Evolutionary conservation across 1,284 basidiomycete genomes (phyloP), one percentile per base, ranked within the genome.

Genomic region (Melampsora americana): DNA sequence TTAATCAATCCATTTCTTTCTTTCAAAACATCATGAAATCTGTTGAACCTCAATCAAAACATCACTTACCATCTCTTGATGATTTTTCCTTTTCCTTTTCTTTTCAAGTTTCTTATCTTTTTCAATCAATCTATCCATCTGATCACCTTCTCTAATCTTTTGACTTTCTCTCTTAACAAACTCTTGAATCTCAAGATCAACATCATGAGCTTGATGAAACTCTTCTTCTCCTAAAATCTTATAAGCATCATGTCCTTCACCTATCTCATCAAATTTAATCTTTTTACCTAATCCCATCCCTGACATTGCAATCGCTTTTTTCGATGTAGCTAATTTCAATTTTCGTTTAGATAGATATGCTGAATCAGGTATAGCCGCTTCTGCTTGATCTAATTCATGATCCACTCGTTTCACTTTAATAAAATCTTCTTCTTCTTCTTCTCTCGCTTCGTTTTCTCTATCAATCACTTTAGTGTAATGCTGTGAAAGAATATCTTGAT

Each of bases 391-490:
- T 20, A 95, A 85, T 23, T 89, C 90, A 83, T 99, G 95, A 82
- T 98, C 88, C 0, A 89, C 89, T 9, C 95, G 90, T 82, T 93
- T 93, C 78, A 99, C 88, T 0, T 92, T 95, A 82, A 99, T 92
- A 81, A 98, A 95, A 77, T 96, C 95, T 79, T 89, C 89, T 5
- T 90, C 90, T 18, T 86, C 88, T 32, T 87, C 87, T 26, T 77
- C 78, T 39, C 81, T 86, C 0, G 81, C 83, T 30, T 82, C 87
- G 35, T 82, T 84, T 61, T 83, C 82, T 76, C 90, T 90, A 77
- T 92, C 90, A 72, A 98, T 86, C 67, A 99, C 89, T 81, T 93
- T 93, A 76, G 86, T 87, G 84, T 97, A 98, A 83, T 97, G 95
- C 78, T 90, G 88, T 0, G 93, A 94, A 23, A 98, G 87, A 69